Percentiles rank a stretch among this genome's conserved stretches.
Conservation (phyloP, 129 eudicot species). For the Silybum marianum region DNA sequence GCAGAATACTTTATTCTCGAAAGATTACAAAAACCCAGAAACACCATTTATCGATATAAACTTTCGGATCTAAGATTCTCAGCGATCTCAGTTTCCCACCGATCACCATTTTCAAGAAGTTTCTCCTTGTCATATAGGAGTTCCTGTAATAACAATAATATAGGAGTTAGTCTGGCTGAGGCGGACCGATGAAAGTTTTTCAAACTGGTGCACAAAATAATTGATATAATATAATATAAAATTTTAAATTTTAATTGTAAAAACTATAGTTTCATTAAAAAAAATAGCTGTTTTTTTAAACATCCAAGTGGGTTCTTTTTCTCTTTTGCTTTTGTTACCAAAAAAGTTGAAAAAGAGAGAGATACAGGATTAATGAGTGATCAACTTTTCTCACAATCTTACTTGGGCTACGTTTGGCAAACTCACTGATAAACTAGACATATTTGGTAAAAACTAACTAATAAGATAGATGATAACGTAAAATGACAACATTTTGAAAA, state of each 20-base stretch:
- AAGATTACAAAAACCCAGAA: slow-evolving; percentile 16
- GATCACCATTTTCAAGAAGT: slow-evolving; percentile 94
- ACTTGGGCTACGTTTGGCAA: not conserved
- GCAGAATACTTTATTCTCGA: slow-evolving; percentile 23
- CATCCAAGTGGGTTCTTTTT: not conserved
- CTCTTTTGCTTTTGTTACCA: not conserved
- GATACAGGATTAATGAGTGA: not conserved
- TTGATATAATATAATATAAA: too few relatives aligned
- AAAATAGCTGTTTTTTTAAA: not conserved
- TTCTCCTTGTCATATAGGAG: slow-evolving; percentile 98
- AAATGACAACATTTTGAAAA: not conserved
- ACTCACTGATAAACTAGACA: not conserved
- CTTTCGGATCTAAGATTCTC: slow-evolving; percentile 96
- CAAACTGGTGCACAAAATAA: too few relatives aligned
- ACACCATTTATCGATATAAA: slow-evolving; percentile 68
- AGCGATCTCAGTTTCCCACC: slow-evolving; percentile 99
- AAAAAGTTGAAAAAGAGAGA: not conserved
- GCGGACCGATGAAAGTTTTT: too few relatives aligned
- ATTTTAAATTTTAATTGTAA: too few relatives aligned
- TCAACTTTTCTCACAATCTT: not conserved
- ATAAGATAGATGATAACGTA: not conserved
- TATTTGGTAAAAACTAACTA: not conserved
- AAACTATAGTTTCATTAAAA: too few relatives aligned
- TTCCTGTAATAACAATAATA: slow-evolving; percentile 50
- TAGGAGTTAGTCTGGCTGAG: not conserved